Evolutionary conservation across 805 yeast genomes (phyloP).

Genomic region (Maudiozyma barnettii): DNA sequence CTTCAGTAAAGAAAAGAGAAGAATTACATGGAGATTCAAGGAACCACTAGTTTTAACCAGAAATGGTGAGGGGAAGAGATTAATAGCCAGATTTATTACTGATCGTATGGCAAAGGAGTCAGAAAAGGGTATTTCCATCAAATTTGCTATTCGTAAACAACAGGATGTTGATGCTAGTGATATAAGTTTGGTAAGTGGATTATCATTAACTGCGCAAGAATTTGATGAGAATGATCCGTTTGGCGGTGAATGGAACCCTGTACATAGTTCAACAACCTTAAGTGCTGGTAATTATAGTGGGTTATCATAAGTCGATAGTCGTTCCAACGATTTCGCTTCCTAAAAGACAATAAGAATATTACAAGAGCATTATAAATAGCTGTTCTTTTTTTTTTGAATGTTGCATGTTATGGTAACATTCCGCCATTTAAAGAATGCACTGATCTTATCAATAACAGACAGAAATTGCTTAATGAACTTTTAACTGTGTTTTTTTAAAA

Average conservation of each 20-base stretch:
- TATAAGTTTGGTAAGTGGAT: conserved; percentile 39
- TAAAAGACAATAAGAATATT: too few relatives aligned
- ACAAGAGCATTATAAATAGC: too few relatives aligned
- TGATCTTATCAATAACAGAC: too few relatives aligned
- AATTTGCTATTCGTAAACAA: conserved; percentile 40
- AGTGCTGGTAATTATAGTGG: conserved; percentile 33
- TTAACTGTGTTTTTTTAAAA: neutral
- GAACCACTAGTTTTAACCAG: conserved; percentile 33
- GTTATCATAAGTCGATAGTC: conserved; percentile 10
- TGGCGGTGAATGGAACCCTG: conserved; percentile 30
- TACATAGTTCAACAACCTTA: conserved; percentile 28
- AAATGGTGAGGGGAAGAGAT: conserved; percentile 44
- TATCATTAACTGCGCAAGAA: conserved; percentile 32
- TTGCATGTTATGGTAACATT: too few relatives aligned
- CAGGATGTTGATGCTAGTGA: conserved; percentile 19
- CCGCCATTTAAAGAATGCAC: too few relatives aligned
- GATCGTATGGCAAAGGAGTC: conserved; percentile 62
- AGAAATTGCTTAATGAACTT: neutral
- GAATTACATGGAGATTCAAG: conserved; percentile 76
- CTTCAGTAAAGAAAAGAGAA: conserved; percentile 72
- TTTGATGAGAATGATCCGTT: conserved; percentile 33
- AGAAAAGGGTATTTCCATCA: conserved; percentile 61
- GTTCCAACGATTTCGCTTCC: too few relatives aligned
- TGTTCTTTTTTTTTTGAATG: too few relatives aligned
- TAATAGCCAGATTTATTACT: conserved; percentile 82